Evolutionary conservation across 2,329 filamentous ascomycete genomes (phyloP), one percentile per base, ranked within the genome.

Genomic region (Alternaria burnsii): DNA sequence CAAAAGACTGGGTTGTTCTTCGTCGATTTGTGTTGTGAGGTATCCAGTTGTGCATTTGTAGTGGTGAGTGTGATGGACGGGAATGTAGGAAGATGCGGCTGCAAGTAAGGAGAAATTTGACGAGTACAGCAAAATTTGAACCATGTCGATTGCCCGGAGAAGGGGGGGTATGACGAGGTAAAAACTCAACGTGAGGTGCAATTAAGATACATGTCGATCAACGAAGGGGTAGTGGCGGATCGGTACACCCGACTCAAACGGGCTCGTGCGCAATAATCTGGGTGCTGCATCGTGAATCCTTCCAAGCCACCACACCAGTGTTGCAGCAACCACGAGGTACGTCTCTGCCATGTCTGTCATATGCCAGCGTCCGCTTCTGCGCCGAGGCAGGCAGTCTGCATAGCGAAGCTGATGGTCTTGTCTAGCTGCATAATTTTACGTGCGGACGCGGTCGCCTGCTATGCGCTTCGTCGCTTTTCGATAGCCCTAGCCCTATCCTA

Each of bases 241-340:
- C 54, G 41, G 61, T 60, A 57, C 47, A 47, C 47, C 52, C 53
- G 50, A 38, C 46, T 38, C 44, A 46, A 58, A 48, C 38, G 40
- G 62, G 58, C 62, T 63, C 64, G 61, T 63, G 66, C 66, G 56
- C 64, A 55, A 56, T 52, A 54, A 44, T 53, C 52, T 57, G 51
- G 48, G 46, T 60, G 40, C 59, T 68, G 70, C 66, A 65, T 59
- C 62, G 46, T 59, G 62, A 65, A 67, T 70, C 63, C 67, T 69
- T 65, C 65, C 55, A 63, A 62, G 65, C 67, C 63, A 66, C 64
- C 62, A 62, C 55, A 57, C 59, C 61, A 59, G 52, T 58, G 22
- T 36, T 51, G 59, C 59, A 53, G 61, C 58, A 16, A 38, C 50
- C 53, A 55, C 50, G 30, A 55, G 47, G 53, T 59, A 66, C 40